phyloP scores from a whole-genome alignment of 2,329 filamentous ascomycete genomes.

The Spiromastix sp. region DNA sequence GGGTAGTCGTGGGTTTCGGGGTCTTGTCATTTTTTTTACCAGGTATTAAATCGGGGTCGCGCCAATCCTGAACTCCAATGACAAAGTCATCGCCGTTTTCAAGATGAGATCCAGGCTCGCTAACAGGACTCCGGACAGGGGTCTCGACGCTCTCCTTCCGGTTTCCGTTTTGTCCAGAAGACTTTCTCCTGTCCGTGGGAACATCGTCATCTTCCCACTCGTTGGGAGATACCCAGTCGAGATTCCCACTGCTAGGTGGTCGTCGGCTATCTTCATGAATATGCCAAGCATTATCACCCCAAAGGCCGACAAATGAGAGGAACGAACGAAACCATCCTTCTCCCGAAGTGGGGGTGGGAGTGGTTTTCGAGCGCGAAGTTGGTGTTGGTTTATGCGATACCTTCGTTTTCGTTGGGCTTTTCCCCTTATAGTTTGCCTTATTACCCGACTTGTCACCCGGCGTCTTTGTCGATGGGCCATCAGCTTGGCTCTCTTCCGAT shows the following conservation, averaged over 20 bases:
- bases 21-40: slow-evolving; percentile 19
- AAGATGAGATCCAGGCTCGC: slow-evolving; percentile 16
- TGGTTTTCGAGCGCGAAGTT: slow-evolving; percentile 15
- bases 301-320: slow-evolving; percentile 33
- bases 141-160: slow-evolving; percentile 8
- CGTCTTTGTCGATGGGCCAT: slow-evolving; percentile 48
- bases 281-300: slow-evolving; percentile 18
- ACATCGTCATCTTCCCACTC: slow-evolving; percentile 49
- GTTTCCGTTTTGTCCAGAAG: slow-evolving; percentile 18
- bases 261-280: slow-evolving; percentile 45
- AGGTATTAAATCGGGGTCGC: slow-evolving; percentile 62
- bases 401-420: slow-evolving; percentile 21
- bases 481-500: slow-evolving; percentile 51
- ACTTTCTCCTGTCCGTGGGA: slow-evolving; percentile 13
- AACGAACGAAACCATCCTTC: slow-evolving; percentile 30
- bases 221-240: slow-evolving; percentile 62
- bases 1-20: slow-evolving; percentile 15
- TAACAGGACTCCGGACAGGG: slow-evolving; percentile 10
- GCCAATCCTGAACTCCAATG: slow-evolving; percentile 80
- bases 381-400: slow-evolving; percentile 19
- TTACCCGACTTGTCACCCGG: slow-evolving; percentile 34
- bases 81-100: slow-evolving; percentile 50
- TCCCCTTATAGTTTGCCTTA: slow-evolving; percentile 15
- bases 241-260: slow-evolving; percentile 61
- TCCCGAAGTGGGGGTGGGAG: slow-evolving; percentile 12